Evolutionary conservation across 352 stramenopile species (phyloP).

Genomic region (Pythium utonaiense): DNA sequence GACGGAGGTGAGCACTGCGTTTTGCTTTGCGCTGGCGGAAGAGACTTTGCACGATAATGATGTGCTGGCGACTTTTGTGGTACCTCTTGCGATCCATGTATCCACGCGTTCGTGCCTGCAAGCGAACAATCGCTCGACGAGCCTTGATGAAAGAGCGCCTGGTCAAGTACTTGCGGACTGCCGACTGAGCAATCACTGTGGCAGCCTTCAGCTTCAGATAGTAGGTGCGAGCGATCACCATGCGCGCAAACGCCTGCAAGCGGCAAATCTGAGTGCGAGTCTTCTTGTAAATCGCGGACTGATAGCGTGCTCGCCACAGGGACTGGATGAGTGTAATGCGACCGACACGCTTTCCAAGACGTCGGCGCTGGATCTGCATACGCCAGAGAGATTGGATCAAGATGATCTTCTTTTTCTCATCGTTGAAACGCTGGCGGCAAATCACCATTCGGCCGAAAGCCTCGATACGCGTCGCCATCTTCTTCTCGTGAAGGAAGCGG

Average conservation of each 20-base stretch:
- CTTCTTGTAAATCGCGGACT: constrained; percentile 50
- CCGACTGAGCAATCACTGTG: constrained; percentile 60
- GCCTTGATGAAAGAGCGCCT: constrained; percentile 58
- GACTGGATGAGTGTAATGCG: constrained; percentile 76
- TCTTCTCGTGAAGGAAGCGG: constrained; percentile 79
- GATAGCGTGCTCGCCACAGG: constrained; percentile 68
- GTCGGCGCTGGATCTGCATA: constrained; percentile 62
- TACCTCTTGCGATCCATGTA: constrained; percentile 67
- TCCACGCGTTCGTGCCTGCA: constrained; percentile 67
- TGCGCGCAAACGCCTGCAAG: constrained; percentile 62
- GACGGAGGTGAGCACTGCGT: constrained; percentile 42
- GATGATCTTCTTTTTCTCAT: constrained; percentile 66
- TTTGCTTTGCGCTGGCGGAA: constrained; percentile 61
- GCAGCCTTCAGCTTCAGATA: constrained; percentile 53
- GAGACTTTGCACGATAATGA: constrained; percentile 77
- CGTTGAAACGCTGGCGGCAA: constrained; percentile 56
- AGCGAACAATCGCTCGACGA: constrained; percentile 54
- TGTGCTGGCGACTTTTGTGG: constrained; percentile 28
- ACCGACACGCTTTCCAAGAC: constrained; percentile 40
- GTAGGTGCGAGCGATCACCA: constrained; percentile 49
- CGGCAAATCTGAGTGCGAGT: constrained; percentile 60
- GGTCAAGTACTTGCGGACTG: constrained; percentile 69
- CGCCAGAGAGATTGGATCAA: constrained; percentile 77
- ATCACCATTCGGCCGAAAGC: constrained; percentile 84
- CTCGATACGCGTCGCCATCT: constrained; percentile 85